Evolutionary conservation across 2,329 filamentous ascomycete species (phyloP).

Genomic region (Epichloe bromicola): DNA sequence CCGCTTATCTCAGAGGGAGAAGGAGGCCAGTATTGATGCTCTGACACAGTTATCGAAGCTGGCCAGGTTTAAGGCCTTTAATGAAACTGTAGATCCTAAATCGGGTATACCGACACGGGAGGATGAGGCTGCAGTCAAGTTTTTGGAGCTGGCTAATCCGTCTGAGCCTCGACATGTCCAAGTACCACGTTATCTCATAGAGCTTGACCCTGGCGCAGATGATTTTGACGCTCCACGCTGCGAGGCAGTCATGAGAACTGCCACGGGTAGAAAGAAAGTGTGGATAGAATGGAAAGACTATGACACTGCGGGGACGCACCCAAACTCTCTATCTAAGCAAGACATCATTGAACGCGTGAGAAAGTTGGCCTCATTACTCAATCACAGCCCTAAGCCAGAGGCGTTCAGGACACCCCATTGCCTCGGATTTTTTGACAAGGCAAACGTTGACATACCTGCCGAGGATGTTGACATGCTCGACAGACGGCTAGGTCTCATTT

Average conservation of each 20-base stretch:
- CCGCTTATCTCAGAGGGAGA: conserved; percentile 21
- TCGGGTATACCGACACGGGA: conserved; percentile 15
- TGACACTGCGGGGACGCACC: conserved; percentile 20
- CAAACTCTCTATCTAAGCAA: conserved; percentile 25
- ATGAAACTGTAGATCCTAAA: conserved; percentile 29
- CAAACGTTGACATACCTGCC: conserved; percentile 16
- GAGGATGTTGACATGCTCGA: conserved; percentile 29
- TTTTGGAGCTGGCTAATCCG: conserved; percentile 26
- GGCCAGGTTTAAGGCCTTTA: conserved; percentile 39
- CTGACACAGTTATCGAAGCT: conserved; percentile 29
- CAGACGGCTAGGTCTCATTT: conserved; percentile 38
- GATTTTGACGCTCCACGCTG: conserved; percentile 23
- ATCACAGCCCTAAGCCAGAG: conserved; percentile 33
- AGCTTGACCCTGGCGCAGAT: conserved; percentile 19
- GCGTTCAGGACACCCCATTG: conserved; percentile 38
- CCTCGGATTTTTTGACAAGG: conserved; percentile 36
- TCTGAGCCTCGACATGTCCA: conserved; percentile 19
- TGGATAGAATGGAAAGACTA: conserved; percentile 42
- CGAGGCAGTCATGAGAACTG: conserved; percentile 25
- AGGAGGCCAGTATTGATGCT: conserved; percentile 25
- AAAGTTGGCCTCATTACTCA: conserved; percentile 34
- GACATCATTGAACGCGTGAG: conserved; percentile 31
- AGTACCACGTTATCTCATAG: conserved; percentile 22
- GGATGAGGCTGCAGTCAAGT: conserved; percentile 25
- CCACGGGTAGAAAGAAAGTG: conserved; percentile 24